These are phyloP conservation scores for Eutrema heterophyllum DNA, from an alignment of 345 rosid genomes.

Conservation along the genomic window DNA sequence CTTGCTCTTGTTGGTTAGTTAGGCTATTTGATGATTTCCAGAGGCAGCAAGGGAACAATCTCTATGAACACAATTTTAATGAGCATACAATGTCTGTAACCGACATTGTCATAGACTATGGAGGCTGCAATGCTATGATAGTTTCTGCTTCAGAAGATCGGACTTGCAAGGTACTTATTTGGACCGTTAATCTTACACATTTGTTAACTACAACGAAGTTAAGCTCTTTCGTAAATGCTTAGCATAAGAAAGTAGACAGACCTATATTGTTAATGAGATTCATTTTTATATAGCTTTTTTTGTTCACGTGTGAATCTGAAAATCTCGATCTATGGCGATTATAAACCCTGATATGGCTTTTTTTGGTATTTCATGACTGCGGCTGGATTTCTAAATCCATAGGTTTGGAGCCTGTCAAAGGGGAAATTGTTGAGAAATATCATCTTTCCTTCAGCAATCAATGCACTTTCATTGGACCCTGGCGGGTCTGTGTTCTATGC, in stretches of 20 bases:
- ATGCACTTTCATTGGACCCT: constrained; percentile 78
- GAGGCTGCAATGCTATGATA: constrained; percentile 66
- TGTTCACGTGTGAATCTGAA: background rate
- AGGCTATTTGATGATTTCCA: constrained; percentile 71
- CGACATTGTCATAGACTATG: constrained; percentile 60
- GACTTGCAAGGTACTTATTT: constrained; percentile 64
- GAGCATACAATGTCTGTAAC: constrained; percentile 57
- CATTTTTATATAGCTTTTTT: background rate
- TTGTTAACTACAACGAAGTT: background rate
- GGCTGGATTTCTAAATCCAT: background rate
- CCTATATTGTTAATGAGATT: background rate
- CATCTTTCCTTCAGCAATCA: constrained; percentile 65
- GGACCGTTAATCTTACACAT: background rate
- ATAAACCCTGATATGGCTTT: background rate
- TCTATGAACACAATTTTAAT: constrained; percentile 50
- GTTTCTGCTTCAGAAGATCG: constrained; percentile 81
- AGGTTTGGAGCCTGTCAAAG: constrained; percentile 83
- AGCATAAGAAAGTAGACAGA: background rate
- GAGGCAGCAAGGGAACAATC: constrained; percentile 48
- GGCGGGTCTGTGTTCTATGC: constrained; percentile 81
- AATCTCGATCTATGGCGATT: background rate
- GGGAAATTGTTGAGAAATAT: constrained; percentile 59
- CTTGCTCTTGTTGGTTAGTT: constrained; percentile 24
- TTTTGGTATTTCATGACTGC: background rate
- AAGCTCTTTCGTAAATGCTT: background rate